Percentiles rank a stretch among this genome's conserved stretches.
phyloP scores from a whole-genome alignment of 495 filamentous ascomycete genomes.

The Tuber magnatum region DNA sequence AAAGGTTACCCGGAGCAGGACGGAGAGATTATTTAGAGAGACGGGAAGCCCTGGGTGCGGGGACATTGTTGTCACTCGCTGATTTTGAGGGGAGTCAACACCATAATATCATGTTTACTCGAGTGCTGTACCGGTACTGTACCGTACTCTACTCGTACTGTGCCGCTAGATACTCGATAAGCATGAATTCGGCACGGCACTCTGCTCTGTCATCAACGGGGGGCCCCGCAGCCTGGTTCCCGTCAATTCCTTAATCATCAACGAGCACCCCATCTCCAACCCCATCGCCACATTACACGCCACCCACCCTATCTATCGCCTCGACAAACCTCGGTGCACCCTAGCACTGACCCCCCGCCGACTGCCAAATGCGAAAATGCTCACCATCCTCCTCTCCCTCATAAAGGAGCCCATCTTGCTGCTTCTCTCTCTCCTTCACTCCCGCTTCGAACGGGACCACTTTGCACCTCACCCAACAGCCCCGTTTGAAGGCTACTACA shows the following conservation, averaged over 20 bases:
- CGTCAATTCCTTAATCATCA: not conserved
- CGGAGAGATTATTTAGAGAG: not conserved
- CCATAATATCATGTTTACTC: not conserved
- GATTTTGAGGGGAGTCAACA: not conserved
- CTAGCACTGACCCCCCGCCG: not conserved
- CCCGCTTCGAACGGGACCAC: slow-evolving; percentile 30
- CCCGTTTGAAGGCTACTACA: slow-evolving; percentile 49
- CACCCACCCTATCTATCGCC: not conserved
- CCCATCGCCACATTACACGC: not conserved
- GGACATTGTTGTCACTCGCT: not conserved
- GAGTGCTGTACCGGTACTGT: not conserved
- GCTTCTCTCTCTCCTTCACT: slow-evolving; percentile 23
- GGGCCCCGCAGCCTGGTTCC: not conserved
- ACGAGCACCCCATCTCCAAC: not conserved
- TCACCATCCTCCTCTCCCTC: slow-evolving; percentile 21
- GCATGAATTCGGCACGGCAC: not conserved
- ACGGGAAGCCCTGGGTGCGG: not conserved
- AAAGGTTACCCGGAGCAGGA: not conserved
- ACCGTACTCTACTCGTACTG: not conserved
- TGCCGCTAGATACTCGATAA: not conserved
- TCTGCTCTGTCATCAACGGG: not conserved
- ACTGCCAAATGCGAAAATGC: slow-evolving; percentile 1
- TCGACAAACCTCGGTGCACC: not conserved
- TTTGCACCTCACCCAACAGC: slow-evolving; percentile 42
- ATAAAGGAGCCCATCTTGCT: slow-evolving; percentile 24